Conservation (phyloP, 1,139 yeast species). For the Candida labiduridarum region DNA sequence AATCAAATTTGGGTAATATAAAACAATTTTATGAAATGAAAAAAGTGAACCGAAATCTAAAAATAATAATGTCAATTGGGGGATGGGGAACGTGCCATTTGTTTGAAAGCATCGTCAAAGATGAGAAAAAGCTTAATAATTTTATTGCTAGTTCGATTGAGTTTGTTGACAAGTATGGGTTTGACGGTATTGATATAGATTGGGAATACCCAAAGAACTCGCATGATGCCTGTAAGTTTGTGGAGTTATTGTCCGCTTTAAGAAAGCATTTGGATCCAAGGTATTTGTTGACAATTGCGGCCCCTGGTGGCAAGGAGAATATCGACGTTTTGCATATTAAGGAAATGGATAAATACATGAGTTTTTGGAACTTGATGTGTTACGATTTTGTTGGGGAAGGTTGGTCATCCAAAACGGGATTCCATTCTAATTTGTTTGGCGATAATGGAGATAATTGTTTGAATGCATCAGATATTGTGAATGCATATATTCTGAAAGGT, state of each 20-base stretch:
- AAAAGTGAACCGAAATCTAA: slow-evolving; percentile 48
- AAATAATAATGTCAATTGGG: slow-evolving; percentile 76
- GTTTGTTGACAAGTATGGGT: slow-evolving; percentile 55
- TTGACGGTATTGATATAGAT: slow-evolving; percentile 92
- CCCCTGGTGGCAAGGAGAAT: slow-evolving; percentile 65
- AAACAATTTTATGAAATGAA: slow-evolving; percentile 60
- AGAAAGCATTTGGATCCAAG: slow-evolving; percentile 36
- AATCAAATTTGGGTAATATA: slow-evolving; percentile 49
- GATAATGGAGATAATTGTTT: slow-evolving; percentile 44
- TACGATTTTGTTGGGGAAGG: slow-evolving; percentile 78
- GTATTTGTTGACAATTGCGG: slow-evolving; percentile 65
- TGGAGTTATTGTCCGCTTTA: slow-evolving; percentile 45
- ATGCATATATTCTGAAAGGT: slow-evolving; percentile 43
- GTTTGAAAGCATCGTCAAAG: slow-evolving; percentile 51
- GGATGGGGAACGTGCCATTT: slow-evolving; percentile 75
- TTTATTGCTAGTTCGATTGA: slow-evolving; percentile 57
- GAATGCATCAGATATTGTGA: slow-evolving; percentile 53
- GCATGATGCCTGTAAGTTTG: slow-evolving; percentile 49
- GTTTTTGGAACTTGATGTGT: slow-evolving; percentile 86
- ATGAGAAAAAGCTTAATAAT: slow-evolving; percentile 32
- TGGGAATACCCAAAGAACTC: slow-evolving; percentile 82
- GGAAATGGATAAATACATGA: slow-evolving; percentile 58
- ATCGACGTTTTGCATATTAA: slow-evolving; percentile 43
- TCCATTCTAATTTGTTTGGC: slow-evolving; percentile 70
- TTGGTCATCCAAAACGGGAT: slow-evolving; percentile 67